These are phyloP conservation scores for Lophiotrema nucula DNA, from an alignment of 495 filamentous ascomycete genomes.

Conservation along the genomic window DNA sequence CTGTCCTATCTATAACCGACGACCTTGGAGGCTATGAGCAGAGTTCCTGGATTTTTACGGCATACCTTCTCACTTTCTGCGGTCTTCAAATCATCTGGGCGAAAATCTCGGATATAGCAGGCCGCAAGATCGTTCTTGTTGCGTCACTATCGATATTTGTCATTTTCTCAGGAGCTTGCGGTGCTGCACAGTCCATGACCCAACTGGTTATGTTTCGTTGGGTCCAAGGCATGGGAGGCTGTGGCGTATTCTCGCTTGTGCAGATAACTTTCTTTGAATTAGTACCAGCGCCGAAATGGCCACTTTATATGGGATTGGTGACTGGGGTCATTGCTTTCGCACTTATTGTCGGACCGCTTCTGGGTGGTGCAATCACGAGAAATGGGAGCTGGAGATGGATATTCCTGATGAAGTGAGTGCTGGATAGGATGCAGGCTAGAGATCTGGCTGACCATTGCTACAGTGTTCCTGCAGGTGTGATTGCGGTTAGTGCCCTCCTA, in stretches of 20 bases:
- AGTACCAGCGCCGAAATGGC: constrained; percentile 40
- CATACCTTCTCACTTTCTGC: constrained; percentile 56
- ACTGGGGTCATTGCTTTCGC: constrained; percentile 39
- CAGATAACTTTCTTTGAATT: constrained; percentile 55
- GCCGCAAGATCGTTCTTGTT: constrained; percentile 39
- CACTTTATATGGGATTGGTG: constrained; percentile 41
- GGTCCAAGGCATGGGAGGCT: constrained; percentile 19
- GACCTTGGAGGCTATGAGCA: constrained; percentile 55
- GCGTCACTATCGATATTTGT: constrained; percentile 39
- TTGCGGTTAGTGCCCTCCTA: constrained; percentile 1
- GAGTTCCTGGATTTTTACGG: constrained; percentile 56
- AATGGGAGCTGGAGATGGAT: constrained; percentile 49
- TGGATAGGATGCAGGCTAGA: too few relatives aligned
- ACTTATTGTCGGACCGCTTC: constrained; percentile 49
- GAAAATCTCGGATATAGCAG: constrained; percentile 37
- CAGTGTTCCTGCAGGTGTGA: constrained; percentile 4
- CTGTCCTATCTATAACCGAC: constrained; percentile 58
- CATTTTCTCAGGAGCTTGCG: constrained; percentile 15
- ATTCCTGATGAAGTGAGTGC: constrained; percentile 34
- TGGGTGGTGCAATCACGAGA: constrained; percentile 45
- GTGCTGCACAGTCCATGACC: constrained; percentile 33
- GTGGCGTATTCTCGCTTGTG: constrained; percentile 43
- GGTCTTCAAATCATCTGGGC: constrained; percentile 17
- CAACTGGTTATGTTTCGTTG: constrained; percentile 35
- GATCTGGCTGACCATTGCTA: neutral